These are phyloP conservation scores for Breynia disticha DNA, from an alignment of 441 rosid genomes.

Conservation along the genomic window DNA sequence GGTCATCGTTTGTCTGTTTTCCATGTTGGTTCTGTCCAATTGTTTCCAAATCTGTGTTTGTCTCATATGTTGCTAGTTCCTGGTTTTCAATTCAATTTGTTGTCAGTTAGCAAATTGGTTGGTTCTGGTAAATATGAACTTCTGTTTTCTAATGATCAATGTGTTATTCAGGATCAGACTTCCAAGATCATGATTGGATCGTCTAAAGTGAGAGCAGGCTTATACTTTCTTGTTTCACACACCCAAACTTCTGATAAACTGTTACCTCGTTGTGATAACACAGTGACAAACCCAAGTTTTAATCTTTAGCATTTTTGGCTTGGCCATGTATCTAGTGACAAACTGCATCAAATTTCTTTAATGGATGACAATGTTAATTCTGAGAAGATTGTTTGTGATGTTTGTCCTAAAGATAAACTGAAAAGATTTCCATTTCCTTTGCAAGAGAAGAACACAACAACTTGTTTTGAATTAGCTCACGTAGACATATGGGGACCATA, in stretches of 20 bases:
- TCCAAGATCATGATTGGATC: background rate
- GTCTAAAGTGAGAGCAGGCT: background rate
- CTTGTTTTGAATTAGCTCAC: background rate
- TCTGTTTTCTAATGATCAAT: background rate
- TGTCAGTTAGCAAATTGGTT: background rate
- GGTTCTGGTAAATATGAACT: background rate
- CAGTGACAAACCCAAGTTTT: too few species aligned
- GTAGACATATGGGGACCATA: background rate
- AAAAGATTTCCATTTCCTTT: background rate
- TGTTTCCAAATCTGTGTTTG: too few species aligned
- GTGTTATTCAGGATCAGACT: background rate
- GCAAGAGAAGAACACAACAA: background rate
- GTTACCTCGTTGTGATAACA: too few species aligned
- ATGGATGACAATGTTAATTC: background rate
- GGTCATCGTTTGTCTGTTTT: too few species aligned
- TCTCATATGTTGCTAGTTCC: background rate
- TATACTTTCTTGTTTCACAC: background rate
- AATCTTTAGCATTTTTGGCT: background rate
- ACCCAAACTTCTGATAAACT: too few species aligned
- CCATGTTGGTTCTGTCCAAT: too few species aligned
- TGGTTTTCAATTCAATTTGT: background rate
- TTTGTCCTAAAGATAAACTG: background rate
- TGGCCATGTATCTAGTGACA: background rate
- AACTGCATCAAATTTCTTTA: background rate
- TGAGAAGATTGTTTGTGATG: background rate